phyloP scores from a whole-genome alignment of 2,329 filamentous ascomycete species.

The Hirsutella minnesotensis region DNA sequence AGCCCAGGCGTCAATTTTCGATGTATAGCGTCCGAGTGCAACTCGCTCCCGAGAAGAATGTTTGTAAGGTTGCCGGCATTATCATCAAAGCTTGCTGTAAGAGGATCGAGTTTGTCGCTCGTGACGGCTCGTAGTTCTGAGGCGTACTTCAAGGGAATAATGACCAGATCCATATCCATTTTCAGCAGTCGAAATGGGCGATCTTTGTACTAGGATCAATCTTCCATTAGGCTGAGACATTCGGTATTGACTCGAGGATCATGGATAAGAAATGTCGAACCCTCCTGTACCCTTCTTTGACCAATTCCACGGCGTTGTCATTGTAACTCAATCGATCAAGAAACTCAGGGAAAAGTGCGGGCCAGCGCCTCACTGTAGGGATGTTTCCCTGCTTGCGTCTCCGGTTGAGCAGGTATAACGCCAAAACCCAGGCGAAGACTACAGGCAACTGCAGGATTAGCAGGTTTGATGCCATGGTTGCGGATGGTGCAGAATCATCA shows the following conservation, averaged over 20 bases:
- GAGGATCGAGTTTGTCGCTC: slow-evolving; percentile 7
- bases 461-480: background rate
- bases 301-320: slow-evolving; percentile 2
- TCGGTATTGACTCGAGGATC: no score
- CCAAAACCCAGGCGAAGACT: background rate
- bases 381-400: slow-evolving; percentile 1
- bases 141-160: slow-evolving; percentile 7
- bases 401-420: background rate
- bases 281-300: slow-evolving; percentile 6
- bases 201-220: slow-evolving; percentile 4
- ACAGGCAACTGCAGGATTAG: slow-evolving; percentile 1
- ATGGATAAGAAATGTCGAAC: background rate
- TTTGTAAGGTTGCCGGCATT: slow-evolving; percentile 6
- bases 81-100: slow-evolving; percentile 9
- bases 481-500: background rate
- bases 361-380: slow-evolving; percentile 6
- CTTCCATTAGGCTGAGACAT: no score
- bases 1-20: slow-evolving; percentile 7
- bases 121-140: slow-evolving; percentile 5
- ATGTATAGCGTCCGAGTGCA: slow-evolving; percentile 8
- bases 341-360: slow-evolving; percentile 3
- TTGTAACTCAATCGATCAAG: slow-evolving; percentile 7
- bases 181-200: slow-evolving; percentile 6
- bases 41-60: slow-evolving; percentile 6
- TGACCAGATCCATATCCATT: slow-evolving; percentile 8